Base-by-base conservation (phyloP, 768 basidiomycete species). In the Dentipellis sp. region DNA sequence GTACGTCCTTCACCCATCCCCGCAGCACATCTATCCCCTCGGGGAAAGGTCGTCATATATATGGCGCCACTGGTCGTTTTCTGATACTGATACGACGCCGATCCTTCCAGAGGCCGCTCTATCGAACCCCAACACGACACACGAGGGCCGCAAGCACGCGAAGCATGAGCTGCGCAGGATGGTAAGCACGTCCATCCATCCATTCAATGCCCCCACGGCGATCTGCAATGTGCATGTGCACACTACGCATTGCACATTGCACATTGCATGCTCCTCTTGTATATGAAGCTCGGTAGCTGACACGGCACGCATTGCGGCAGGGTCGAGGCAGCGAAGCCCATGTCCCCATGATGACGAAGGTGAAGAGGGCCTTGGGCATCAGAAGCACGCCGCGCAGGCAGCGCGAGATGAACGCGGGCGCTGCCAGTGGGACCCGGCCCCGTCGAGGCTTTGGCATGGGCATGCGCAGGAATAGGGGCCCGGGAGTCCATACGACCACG, bases 311-410 rank as follows among this genome's bases (percentile, higher is more conserved):
- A 11, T 52, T 34, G 34, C 52, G 52, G 35, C 61, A 81, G 77
- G 78, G 78, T 51, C 71, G 72, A 40, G 71, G 70, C 14, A 56
- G 59, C 35, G 67, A 69, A 62, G 62, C 75, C 16, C 76, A 78
- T 63, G 75, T 80, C 42, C 69, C 78, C 14, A 63, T 81, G 54
- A 72, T 78, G 75, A 78, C 78, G 46, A 77, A 71, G 63, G 66
- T 82, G 61, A 79, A 76, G 62, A 76, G 75, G 34, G 67, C 75
- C 0, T 63, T 82, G n/a, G 80, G 79, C 7, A 78, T 81, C 42
- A 73, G 73, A 11, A 76, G 74, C 52, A 72, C 74, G 10, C 73
- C 75, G 38, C 74, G 71, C 54, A 55, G 47, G n/a, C 39, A 54
- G 57, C 55, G 63, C 14, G 36, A 42, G 48, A 16, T 5, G 16